Base-by-base conservation (phyloP, 169 alveolate genomes). In the Babesia gibsoni region DNA sequence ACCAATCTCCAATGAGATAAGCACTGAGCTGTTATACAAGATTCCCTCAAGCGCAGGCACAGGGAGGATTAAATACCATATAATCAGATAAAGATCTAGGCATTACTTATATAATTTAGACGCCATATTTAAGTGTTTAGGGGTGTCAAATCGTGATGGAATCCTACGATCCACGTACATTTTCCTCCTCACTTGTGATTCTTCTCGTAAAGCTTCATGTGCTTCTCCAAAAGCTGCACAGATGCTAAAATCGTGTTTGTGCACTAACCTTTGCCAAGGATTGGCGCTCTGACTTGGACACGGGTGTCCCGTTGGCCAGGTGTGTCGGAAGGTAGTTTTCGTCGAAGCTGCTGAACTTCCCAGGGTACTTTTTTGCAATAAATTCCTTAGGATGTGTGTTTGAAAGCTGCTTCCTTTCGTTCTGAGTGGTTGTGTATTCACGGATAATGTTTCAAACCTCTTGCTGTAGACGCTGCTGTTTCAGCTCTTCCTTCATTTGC, bases 291-390 rank as follows among this genome's bases (percentile, higher is more conserved):
- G 72, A 57, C 33, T 79, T 79, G 6, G 79, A 58, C 8, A 79
- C 68, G 12, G 82, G 82, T 27, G 61, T 61, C 12, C 88, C 88
- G 27, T 69, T 78, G n/a, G 81, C 37, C 32, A 58, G 59, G 29
- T 67, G 74, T 37, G 69, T 27, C 22, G 88, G 88, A 37, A 79
- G 64, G 36, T 59, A 63, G n/a, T 67, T 49, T 18, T 79, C 83
- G 45, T 79, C 88, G 37, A 79, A 57, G 18, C 56, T 79, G 37
- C 88, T 64, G 52, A 79, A 79, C 74, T 79, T 79, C 58, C 74
- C 74, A 16, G 88, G 88, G 50, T 23, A 79, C 45, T 58, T 56
- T 32, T 43, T 68, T n/a, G 36, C 61, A 36, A 79, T 68, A 43
- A 49, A 79, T 14, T 79, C 88, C n/a, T 52, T 52, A 2, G 88